Percentiles rank a stretch among this genome's conserved stretches.
phyloP scores from a whole-genome alignment of 257 asterid species.

The Penstemon davidsonii region DNA sequence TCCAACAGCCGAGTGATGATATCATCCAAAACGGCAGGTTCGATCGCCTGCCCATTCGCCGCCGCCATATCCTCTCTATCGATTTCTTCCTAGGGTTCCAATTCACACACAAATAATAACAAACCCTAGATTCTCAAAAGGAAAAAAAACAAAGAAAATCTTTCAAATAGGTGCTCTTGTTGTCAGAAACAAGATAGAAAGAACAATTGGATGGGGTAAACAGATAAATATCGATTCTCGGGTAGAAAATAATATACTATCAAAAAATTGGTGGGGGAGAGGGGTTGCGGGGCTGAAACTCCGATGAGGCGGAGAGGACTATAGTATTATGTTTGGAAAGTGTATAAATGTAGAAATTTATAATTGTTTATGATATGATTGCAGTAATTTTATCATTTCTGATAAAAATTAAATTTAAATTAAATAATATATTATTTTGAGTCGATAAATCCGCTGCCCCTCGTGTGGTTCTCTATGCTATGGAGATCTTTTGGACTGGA shows the following conservation, averaged over 20 bases:
- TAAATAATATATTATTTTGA: conserved; percentile 18
- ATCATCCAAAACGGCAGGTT: conserved; percentile 75
- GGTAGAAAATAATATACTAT: conserved; percentile 4
- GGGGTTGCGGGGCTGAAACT: conserved; percentile 19
- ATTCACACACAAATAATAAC: not conserved
- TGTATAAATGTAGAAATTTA: conserved; percentile 18
- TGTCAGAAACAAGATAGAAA: conserved; percentile 3
- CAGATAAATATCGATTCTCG: not conserved
- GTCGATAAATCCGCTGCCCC: conserved; percentile 30
- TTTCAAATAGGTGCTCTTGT: conserved; percentile 16
- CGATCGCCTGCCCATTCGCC: conserved; percentile 70
- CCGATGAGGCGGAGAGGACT: conserved; percentile 36
- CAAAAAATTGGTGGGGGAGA: conserved; percentile 11
- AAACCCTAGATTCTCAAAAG: conserved; percentile 40
- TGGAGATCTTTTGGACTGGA: conserved; percentile 34
- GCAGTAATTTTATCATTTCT: not conserved
- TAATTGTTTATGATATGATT: conserved; percentile 15
- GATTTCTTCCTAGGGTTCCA: not conserved
- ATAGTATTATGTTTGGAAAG: conserved; percentile 16
- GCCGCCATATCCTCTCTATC: conserved; percentile 43
- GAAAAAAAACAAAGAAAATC: not conserved
- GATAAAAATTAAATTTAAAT: conserved; percentile 15
- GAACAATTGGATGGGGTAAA: not conserved
- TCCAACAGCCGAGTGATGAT: conserved; percentile 79
- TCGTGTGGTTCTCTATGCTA: conserved; percentile 26